These are phyloP conservation scores for Mortierella sp. DNA, from an alignment of 371 early-diverging fungal genomes.

Conservation along the genomic window DNA sequence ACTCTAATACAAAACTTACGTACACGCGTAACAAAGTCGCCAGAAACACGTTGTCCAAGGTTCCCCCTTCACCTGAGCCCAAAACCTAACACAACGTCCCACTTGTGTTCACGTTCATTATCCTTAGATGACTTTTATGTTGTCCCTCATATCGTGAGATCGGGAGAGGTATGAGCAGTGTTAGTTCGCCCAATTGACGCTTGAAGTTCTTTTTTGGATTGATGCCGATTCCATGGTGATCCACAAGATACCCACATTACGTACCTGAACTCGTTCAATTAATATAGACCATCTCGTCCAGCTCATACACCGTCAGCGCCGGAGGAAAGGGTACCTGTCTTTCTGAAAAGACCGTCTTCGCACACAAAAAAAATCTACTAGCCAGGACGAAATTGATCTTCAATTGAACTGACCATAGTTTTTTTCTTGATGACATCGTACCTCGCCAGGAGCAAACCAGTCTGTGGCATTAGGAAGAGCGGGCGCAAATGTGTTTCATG, in stretches of 20 bases:
- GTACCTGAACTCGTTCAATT: neutral
- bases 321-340: conserved; percentile 86
- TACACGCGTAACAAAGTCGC: no score
- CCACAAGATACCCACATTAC: no score
- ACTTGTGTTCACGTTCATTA: neutral
- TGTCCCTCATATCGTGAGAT: conserved; percentile 84
- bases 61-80: neutral
- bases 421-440: neutral
- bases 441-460: conserved; percentile 81
- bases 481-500: conserved; percentile 77
- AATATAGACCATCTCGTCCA: conserved; percentile 75
- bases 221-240: neutral
- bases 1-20: neutral
- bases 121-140: conserved; percentile 79
- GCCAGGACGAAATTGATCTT: neutral
- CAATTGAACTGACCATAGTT: neutral
- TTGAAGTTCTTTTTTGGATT: no score
- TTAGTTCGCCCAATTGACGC: no score
- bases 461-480: conserved; percentile 85
- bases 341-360: neutral
- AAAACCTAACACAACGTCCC: no score
- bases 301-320: conserved; percentile 71
- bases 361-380: neutral
- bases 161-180: conserved; percentile 77
- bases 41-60: neutral